Base-by-base conservation (phyloP, 257 asterid species). In the Solanum lignicaule region DNA sequence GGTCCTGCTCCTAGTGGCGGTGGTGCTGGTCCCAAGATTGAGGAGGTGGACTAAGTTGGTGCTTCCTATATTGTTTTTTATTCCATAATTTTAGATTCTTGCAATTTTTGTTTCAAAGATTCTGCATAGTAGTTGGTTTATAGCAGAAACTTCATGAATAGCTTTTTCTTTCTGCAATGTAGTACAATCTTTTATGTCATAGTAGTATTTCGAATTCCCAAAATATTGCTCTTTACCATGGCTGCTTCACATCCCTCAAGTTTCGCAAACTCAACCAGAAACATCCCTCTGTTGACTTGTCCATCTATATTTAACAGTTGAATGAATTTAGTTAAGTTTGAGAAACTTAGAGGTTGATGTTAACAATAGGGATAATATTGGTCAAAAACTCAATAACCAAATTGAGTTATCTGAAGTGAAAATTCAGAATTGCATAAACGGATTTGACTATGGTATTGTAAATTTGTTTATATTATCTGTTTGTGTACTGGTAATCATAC, bases 1-100 rank as follows among this genome's bases (percentile, higher is more conserved):
- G 90, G 46, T 15, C 93, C 92, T 36, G 90, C 95, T 68, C 90
- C 96, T 2, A 81, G 91, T 1, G 92, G 94, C 3, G 87, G 94
- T 68, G 87, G 93, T 35, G 93, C 98, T 72, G 97, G 98, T 31
- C 98, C 98, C 33, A 95, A 95, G 94, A 95, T 95, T 2, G 97
- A 95, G 90, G 98, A 95, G 90, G 98, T 95, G 29, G 98, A 94
- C 93, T 95, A 95, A 92, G 38, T 36, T 71, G 82, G 27, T 35
- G 84, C 14, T 83, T 15, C 41, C 15, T 35, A 33, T 72, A 18
- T 58, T 21, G 33, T 46, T 39, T 65, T 68, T 68, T 3, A 27
- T 87, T 74, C 55, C 55, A 41, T 27, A 14, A 3, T 39, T 7
- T 62, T 27, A 62, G 1, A 6, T 29, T 41, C 81, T 15, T 72